Evolutionary conservation across 306 rosid genomes (phyloP).

Genomic region (Oxytropis ochrocephala): DNA sequence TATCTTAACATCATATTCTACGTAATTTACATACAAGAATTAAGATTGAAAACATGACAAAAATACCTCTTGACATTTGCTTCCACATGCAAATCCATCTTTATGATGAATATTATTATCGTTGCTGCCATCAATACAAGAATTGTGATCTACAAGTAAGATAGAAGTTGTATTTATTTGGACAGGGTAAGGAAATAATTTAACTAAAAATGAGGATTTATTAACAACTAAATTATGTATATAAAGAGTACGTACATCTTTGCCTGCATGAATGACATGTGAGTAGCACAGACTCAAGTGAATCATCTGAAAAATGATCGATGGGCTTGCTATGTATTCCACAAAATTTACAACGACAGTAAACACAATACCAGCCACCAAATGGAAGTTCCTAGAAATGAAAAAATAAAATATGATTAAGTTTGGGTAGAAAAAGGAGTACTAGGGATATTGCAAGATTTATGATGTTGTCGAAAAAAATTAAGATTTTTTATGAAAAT

Average conservation of each 20-base stretch:
- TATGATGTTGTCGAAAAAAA: too few relatives aligned
- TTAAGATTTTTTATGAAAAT: too few relatives aligned
- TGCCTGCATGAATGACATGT: slow-evolving; percentile 48
- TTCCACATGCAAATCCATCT: slow-evolving; percentile 42
- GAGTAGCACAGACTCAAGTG: slow-evolving; percentile 16
- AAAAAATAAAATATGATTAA: neutral
- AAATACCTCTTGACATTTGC: slow-evolving; percentile 56
- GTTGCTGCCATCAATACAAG: slow-evolving; percentile 28
- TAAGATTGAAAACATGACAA: neutral
- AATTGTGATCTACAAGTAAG: slow-evolving; percentile 41
- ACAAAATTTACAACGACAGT: slow-evolving; percentile 68
- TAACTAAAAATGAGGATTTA: neutral
- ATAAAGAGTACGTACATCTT: slow-evolving; percentile 45
- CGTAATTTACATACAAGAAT: neutral
- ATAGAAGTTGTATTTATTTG: neutral
- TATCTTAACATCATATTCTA: neutral
- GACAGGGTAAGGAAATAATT: neutral
- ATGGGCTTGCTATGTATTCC: neutral
- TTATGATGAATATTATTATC: slow-evolving; percentile 8
- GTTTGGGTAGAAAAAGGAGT: too few relatives aligned
- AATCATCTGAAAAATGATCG: neutral
- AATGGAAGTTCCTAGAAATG: slow-evolving; percentile 50
- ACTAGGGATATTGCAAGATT: too few relatives aligned
- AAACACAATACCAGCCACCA: slow-evolving; percentile 61
- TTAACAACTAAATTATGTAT: neutral